Base-by-base conservation (phyloP, 768 basidiomycete species). In the Boletus subparvulus region DNA sequence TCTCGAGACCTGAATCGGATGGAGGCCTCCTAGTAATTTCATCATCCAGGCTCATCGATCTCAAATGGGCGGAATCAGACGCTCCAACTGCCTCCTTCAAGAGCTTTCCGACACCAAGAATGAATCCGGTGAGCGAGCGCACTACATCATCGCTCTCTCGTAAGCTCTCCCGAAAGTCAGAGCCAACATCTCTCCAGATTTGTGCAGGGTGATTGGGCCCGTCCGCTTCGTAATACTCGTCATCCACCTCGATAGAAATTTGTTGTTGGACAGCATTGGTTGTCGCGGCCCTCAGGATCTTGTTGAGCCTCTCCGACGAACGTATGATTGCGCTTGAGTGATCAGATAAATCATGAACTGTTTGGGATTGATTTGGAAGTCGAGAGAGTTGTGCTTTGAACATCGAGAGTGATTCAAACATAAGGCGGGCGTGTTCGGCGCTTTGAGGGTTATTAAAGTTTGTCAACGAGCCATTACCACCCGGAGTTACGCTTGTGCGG, bases 101-200 rank as follows among this genome's bases (percentile, higher is more conserved):
- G 12, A 87, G 77, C 68, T 82, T 83, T 33, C 92, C 90, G 7
- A 88, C 78, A 33, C 87, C 86, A n/a, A 92, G 73, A 61, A 93
- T 70, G 56, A 93, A 83, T 41, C 83, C 85, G 9, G 91, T 93
- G 68, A 90, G 75, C 8, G 83, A 84, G 52, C 92, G 75, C 4
- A 92, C 86, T 45, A 92, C 75, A 67, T 93, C 91, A 67, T 93
- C 92, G 58, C 87, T 87, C 52, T 84, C 80, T 63, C 86, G 77
- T 61, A 89, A 60, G 50, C 83, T 80, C 50, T 93, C 91, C 37
- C 90, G 74, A 62, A 84, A 88, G 60, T 93, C 90, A 10, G 79
- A 79, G 1, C 87, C 87, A 6, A 92, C 80, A 46, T 77, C 74
- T 52, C 80, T 75, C 90, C 90, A 92, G 30, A 90, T 72, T 52